Conservation (phyloP, 768 basidiomycete genomes). For the Suillus variegatus region DNA sequence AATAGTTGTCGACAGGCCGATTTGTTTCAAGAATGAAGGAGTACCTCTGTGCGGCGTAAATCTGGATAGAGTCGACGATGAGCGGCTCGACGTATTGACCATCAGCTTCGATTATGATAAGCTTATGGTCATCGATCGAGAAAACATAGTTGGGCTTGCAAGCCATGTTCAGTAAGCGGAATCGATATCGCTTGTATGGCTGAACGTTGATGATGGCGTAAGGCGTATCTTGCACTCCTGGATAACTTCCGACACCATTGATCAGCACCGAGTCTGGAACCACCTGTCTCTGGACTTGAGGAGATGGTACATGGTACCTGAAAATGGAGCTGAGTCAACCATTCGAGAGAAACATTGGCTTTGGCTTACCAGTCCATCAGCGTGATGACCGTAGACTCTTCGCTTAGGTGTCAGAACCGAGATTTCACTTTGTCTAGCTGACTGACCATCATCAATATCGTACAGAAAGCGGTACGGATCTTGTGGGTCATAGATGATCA, state of each 20-base stretch:
- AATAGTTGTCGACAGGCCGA: conserved; percentile 40
- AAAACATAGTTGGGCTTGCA: conserved; percentile 46
- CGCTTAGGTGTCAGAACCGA: background rate
- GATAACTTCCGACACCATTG: conserved; percentile 40
- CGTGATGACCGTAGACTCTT: background rate
- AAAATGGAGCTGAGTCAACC: background rate
- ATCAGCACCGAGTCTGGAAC: conserved; percentile 22
- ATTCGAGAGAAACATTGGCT: background rate
- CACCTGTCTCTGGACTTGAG: background rate
- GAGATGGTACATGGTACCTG: background rate
- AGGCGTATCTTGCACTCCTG: conserved; percentile 30
- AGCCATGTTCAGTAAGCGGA: conserved; percentile 41
- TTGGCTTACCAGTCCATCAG: background rate
- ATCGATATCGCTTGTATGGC: conserved; percentile 37
- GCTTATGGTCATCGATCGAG: conserved; percentile 45
- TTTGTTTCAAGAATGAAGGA: conserved; percentile 44
- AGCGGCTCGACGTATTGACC: conserved; percentile 39
- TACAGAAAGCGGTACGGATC: background rate
- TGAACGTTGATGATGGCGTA: conserved; percentile 39
- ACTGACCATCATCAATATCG: background rate
- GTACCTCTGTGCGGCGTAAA: conserved; percentile 55
- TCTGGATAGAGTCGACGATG: conserved; percentile 40
- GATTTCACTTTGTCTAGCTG: background rate
- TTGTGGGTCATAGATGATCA: conserved; percentile 46
- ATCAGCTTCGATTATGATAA: conserved; percentile 52